Conservation (phyloP, 805 yeast species). For the Saturnispora diversa region DNA sequence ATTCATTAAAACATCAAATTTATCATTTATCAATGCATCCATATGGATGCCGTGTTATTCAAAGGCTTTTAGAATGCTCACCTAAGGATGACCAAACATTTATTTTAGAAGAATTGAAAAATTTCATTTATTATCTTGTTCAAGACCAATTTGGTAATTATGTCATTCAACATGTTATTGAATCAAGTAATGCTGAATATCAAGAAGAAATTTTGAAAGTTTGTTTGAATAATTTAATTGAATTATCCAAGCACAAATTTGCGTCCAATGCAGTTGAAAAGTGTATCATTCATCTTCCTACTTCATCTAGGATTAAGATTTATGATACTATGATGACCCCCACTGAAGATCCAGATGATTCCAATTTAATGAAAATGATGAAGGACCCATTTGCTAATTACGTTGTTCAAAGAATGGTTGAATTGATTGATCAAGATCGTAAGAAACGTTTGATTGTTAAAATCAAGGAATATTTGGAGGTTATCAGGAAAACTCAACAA, state of each 20-base stretch:
- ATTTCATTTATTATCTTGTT: conserved; percentile 64
- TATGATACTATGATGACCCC: conserved; percentile 59
- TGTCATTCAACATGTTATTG: conserved; percentile 91
- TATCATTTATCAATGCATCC: conserved; percentile 90
- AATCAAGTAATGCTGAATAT: conserved; percentile 62
- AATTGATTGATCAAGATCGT: conserved; percentile 63
- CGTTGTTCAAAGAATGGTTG: conserved; percentile 91
- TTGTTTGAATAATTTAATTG: conserved; percentile 55
- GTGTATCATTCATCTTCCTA: conserved; percentile 68
- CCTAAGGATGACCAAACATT: conserved; percentile 52
- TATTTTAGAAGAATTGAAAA: conserved; percentile 64
- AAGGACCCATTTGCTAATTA: conserved; percentile 97
- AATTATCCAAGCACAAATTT: conserved; percentile 89
- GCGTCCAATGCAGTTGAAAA: conserved; percentile 97
- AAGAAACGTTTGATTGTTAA: conserved; percentile 62
- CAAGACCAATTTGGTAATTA: conserved; percentile 98
- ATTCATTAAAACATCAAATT: conserved; percentile 59
- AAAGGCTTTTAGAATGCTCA: conserved; percentile 80
- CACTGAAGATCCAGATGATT: conserved; percentile 50
- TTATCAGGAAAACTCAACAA: conserved; percentile 57
- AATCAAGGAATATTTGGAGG: conserved; percentile 72
- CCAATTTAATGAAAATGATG: conserved; percentile 85
- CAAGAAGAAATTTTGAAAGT: conserved; percentile 51
- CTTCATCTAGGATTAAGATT: conserved; percentile 52
- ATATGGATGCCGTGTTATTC: conserved; percentile 96